phyloP scores from a whole-genome alignment of 2,329 filamentous ascomycete genomes.

The Penicillium sp. region DNA sequence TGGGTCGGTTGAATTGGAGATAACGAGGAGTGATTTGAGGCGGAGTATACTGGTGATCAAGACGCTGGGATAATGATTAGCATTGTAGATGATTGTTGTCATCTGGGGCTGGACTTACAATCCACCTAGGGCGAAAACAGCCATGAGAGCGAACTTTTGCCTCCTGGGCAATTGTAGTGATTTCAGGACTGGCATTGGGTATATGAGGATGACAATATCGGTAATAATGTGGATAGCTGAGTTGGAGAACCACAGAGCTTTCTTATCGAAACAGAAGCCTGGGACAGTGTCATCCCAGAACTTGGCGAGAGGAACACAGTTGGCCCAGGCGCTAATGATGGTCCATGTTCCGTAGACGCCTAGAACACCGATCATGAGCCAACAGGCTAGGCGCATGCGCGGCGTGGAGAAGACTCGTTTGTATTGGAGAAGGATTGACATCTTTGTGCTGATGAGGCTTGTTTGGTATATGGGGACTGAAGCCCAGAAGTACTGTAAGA shows the following conservation, averaged over 20 bases:
- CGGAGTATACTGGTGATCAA: slow-evolving; percentile 42
- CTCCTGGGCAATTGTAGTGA: slow-evolving; percentile 38
- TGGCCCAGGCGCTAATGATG: slow-evolving; percentile 32
- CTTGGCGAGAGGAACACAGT: slow-evolving; percentile 29
- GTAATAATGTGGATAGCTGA: slow-evolving; percentile 44
- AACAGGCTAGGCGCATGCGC: slow-evolving; percentile 34
- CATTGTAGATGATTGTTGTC: not conserved
- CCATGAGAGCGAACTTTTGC: slow-evolving; percentile 42
- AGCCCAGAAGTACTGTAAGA: slow-evolving; percentile 31
- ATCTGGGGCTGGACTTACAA: slow-evolving; percentile 34
- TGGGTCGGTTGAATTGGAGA: slow-evolving; percentile 29
- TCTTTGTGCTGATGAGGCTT: slow-evolving; percentile 34
- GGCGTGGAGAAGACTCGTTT: slow-evolving; percentile 34
- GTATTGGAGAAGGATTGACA: slow-evolving; percentile 39
- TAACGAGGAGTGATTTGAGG: slow-evolving; percentile 28
- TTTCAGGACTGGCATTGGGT: slow-evolving; percentile 45
- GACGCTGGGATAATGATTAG: slow-evolving; percentile 27
- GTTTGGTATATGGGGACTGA: slow-evolving; percentile 36
- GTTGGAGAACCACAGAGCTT: slow-evolving; percentile 45
- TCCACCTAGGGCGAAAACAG: slow-evolving; percentile 43
- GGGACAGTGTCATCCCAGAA: slow-evolving; percentile 28
- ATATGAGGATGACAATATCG: slow-evolving; percentile 41
- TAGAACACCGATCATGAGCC: slow-evolving; percentile 34
- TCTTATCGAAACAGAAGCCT: slow-evolving; percentile 40
- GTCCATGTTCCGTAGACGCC: slow-evolving; percentile 33